Base-by-base conservation (phyloP, 441 rosid species). In the Hura crepitans region DNA sequence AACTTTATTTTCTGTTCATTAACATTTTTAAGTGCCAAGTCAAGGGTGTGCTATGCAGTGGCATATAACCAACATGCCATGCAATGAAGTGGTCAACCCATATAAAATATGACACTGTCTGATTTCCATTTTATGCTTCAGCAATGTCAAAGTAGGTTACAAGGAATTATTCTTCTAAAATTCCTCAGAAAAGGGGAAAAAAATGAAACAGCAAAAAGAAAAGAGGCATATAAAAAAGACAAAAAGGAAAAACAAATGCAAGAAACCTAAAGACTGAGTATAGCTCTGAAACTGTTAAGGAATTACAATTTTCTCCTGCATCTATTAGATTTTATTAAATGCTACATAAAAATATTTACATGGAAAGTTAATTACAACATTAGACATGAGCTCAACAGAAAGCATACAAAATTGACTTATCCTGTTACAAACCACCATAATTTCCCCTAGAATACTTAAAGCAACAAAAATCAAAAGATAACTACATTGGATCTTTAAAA, bases 391-490 rank as follows among this genome's bases (percentile, higher is more conserved):
- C 25, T 18, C 37, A 33, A 17, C 43, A 18, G 39, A 22, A n/a
- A 31, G 7, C 45, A 25, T 27, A 55, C 20, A 51, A 25, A 20
- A 58, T 17, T 58, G 61, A 5, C 61, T 35, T 57, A 4, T 57
- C 15, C 33, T 53, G 20, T n/a, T n/a, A 14, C 45, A 7, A 43
- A 37, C 39, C 11, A 20, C 69, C 45, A 31, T 22, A 37, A 49
- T 43, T 63, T 54, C 69, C 28, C 6, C 57, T 57, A n/a, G 31
- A 58, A 58, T 58, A 47, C 20, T 28, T 45, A 17, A 69, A 27
- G 23, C 31, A 12, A 30, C 10, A 22, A 22, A 11, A 27, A 61
- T 50, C 49, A 62, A 22, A 20, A 39, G 10, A 13, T 9, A 64
- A 42, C 46, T 42, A 54, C 28, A 56, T 6, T 27, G 6, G 43